Base-by-base conservation (phyloP, 768 basidiomycete species). In the Russula olivacea region DNA sequence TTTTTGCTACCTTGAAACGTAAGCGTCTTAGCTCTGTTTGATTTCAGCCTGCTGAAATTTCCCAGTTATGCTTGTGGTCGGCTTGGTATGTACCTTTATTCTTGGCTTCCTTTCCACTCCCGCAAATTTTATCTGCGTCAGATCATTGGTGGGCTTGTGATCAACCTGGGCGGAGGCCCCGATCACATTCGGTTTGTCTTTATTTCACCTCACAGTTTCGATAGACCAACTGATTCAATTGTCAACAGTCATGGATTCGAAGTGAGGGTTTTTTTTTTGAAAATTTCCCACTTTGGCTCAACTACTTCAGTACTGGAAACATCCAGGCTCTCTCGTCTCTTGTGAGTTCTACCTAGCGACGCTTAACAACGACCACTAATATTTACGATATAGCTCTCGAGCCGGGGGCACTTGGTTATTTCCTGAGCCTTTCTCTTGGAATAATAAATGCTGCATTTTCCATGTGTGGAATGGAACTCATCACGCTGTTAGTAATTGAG, bases 1-100 rank as follows among this genome's bases (percentile, higher is more conserved):
- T 67, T 14, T 67, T 67, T 59, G 59, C 64, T 30, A 67, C 66
- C 23, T 58, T 67, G 38, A 67, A 67, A 45, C 60, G 66, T 67
- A 58, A 40, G 66, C 32, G 3, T 43, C 30, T 53, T 8, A 7
- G 25, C 40, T 25, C 32, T 32, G 6, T 30, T 48, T n/a, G 5
- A 25, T 36, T 25, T 38, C 43, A 14, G 25, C 21, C 58, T 30
- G 23, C 61, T 67, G 38, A 61, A 28, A 8, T 45, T 38, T 49
- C 28, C 25, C 23, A 67, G 66, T 67, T 28, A 67, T 67, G 61
- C 66, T 67, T 34, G 66, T 67, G 30, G 54, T 58, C 45, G 66
- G 66, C n/a, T 45, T 66, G 36, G 66, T 62, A 19, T n/a, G 61
- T 47, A n/a, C n/a, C n/a, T 1, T 41, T 28, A 14, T 54, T 12